Evolutionary conservation across 176 grass and related monocot genomes (phyloP).

Genomic region (Tuctoria greenei): DNA sequence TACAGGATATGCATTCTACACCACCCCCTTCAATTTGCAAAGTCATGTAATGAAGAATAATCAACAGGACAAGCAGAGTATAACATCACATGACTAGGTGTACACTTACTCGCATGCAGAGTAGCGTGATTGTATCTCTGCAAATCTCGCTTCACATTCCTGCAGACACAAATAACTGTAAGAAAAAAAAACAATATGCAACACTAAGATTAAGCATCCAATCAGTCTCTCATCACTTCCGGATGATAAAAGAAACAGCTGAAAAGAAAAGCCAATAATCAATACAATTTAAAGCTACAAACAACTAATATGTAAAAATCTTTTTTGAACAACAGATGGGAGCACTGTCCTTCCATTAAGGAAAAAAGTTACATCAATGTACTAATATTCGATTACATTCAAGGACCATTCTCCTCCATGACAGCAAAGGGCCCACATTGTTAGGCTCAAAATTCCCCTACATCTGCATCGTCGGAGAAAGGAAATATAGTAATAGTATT

Average conservation of each 20-base stretch:
- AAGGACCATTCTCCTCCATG: not conserved
- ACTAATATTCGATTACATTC: not conserved
- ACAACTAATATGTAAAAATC: constrained; percentile 11
- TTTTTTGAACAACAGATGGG: not conserved
- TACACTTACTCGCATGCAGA: constrained; percentile 70
- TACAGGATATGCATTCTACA: not conserved
- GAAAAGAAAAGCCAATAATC: not conserved
- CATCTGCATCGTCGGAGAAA: not conserved
- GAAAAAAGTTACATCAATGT: not conserved
- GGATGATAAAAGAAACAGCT: not conserved
- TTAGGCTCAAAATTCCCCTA: not conserved
- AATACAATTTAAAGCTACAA: not conserved
- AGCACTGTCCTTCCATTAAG: not conserved
- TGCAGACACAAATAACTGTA: constrained; percentile 38
- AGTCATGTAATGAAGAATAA: not conserved
- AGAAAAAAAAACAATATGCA: not conserved
- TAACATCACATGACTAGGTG: constrained; percentile 24
- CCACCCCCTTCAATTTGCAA: not conserved
- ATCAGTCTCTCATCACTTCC: constrained; percentile 10
- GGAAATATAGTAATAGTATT: constrained; percentile 1
- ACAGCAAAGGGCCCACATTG: not conserved
- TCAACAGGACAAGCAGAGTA: not conserved
- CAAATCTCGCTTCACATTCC: constrained; percentile 85
- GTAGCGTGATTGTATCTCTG: constrained; percentile 70
- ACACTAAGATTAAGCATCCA: constrained; percentile 1